Percentiles rank a stretch among this genome's conserved stretches.
These are phyloP conservation scores for Beauveria medogensis DNA, from an alignment of 2,329 filamentous ascomycete species.

Conservation along the genomic window DNA sequence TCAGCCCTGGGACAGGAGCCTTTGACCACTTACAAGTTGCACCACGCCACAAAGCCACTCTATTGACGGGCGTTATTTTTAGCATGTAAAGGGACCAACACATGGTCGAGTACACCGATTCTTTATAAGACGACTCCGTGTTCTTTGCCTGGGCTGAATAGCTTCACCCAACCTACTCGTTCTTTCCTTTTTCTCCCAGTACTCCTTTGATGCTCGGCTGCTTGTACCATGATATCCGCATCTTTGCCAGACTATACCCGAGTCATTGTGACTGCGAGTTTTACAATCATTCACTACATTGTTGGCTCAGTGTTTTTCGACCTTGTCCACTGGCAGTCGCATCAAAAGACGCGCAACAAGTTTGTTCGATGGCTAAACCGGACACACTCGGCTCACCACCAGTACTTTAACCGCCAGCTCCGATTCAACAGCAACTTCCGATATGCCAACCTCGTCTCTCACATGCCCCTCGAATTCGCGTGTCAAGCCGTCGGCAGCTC, in stretches of 20 bases:
- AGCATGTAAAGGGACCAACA: not conserved
- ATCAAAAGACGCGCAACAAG: conserved; percentile 5
- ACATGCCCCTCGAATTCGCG: conserved; percentile 11
- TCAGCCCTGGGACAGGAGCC: not conserved
- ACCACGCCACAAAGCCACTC: not conserved
- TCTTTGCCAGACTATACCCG: not conserved
- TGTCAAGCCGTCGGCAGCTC: conserved; percentile 9
- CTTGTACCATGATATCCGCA: not conserved
- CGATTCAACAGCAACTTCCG: conserved; percentile 7
- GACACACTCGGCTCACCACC: conserved; percentile 11
- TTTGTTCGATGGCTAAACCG: conserved; percentile 9
- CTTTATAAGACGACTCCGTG: not conserved
- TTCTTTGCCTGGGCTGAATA: not conserved
- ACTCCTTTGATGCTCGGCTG: not conserved
- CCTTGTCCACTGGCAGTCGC: conserved; percentile 11
- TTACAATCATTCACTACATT: conserved; percentile 6
- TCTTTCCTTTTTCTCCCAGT: not conserved
- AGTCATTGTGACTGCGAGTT: not conserved
- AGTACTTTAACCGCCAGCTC: conserved; percentile 11
- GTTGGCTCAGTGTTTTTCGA: conserved; percentile 9
- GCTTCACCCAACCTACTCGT: not conserved
- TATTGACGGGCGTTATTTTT: not conserved
- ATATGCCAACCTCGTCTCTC: conserved; percentile 6
- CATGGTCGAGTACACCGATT: not conserved
- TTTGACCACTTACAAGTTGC: not conserved